Percentiles rank a stretch among this genome's conserved stretches.
Evolutionary conservation across 148 eudicot species (phyloP).

Genomic region (Pharnaceum exiguum): DNA sequence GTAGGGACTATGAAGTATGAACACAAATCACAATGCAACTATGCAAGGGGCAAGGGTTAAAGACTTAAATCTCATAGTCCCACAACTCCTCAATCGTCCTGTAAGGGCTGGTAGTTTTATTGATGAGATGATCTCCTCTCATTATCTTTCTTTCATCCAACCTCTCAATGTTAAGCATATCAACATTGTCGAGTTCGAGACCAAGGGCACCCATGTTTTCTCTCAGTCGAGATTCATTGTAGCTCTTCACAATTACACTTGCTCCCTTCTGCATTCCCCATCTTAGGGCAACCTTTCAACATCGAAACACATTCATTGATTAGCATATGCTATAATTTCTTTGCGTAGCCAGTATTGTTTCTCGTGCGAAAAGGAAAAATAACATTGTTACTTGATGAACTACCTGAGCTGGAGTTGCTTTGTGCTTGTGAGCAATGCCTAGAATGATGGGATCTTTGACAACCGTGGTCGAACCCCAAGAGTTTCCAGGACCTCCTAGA

Average conservation of each 20-base stretch:
- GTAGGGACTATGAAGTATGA: too few relatives aligned
- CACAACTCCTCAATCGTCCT: constrained; percentile 43
- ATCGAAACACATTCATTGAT: neutral
- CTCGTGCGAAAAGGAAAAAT: neutral
- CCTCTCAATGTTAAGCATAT: constrained; percentile 36
- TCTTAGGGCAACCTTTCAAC: constrained; percentile 42
- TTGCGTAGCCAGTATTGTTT: neutral
- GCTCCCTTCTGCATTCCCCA: constrained; percentile 56
- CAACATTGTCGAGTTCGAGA: constrained; percentile 36
- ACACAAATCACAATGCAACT: too few relatives aligned
- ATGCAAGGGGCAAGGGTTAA: too few relatives aligned
- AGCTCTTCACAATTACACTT: constrained; percentile 59
- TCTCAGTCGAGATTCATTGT: constrained; percentile 37
- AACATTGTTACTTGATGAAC: too few relatives aligned
- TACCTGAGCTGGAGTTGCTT: constrained; percentile 64
- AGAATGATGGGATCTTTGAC: constrained; percentile 40
- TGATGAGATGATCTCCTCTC: constrained; percentile 47
- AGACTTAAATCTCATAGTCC: constrained; percentile 49
- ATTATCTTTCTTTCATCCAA: constrained; percentile 44
- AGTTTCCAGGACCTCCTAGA: constrained; percentile 63
- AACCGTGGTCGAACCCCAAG: constrained; percentile 59
- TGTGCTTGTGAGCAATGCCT: constrained; percentile 53
- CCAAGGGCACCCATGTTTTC: constrained; percentile 47
- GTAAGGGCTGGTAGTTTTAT: constrained; percentile 51
- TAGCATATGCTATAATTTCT: neutral